Conservation (phyloP, 73 alveolate genomes). For the Stentor coeruleus region DNA sequence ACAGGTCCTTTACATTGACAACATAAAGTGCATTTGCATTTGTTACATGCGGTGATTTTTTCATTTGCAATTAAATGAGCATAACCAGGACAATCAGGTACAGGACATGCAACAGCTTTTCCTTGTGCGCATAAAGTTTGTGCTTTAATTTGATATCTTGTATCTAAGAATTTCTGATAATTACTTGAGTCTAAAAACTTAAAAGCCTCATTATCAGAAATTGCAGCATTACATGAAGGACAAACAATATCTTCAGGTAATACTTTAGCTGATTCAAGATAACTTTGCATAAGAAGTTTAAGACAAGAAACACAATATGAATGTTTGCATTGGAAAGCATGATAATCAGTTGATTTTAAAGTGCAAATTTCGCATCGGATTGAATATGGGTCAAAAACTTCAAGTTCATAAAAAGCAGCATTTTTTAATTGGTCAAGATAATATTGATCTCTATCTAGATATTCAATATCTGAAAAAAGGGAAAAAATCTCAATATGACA, state of each 20-base stretch:
- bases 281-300: neutral
- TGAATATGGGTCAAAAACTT: neutral
- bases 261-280: conserved; percentile 1
- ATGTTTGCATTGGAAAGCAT: neutral
- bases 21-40: neutral
- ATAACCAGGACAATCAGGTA: conserved; percentile 26
- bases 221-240: neutral
- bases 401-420: neutral
- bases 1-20: neutral
- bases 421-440: neutral
- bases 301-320: neutral
- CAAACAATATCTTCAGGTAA: neutral
- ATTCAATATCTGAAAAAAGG: neutral
- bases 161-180: neutral
- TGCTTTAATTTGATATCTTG: neutral
- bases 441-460: neutral
- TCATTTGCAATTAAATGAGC: conserved; percentile 1
- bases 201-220: neutral
- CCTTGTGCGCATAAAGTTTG: neutral
- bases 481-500: too few relatives aligned
- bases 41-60: conserved; percentile 14
- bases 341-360: neutral
- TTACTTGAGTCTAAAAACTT: neutral
- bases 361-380: neutral
- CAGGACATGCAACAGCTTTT: conserved; percentile 10